Conservation (phyloP, 306 rosid species). For the Rubus parviflorus region DNA sequence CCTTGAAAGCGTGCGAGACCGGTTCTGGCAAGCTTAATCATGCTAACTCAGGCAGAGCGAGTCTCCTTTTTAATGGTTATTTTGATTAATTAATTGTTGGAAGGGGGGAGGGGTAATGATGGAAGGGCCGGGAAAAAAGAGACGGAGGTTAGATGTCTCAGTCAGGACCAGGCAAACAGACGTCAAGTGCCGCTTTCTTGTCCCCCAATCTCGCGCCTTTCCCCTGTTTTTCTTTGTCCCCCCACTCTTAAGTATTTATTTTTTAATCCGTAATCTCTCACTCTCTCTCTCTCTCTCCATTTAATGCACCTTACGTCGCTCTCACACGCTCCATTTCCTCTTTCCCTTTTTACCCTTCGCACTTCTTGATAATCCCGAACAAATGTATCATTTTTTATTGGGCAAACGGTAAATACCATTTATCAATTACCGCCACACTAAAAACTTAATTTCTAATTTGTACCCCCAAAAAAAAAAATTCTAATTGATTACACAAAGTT, state of each 20-base stretch:
- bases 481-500: no score
- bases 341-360: constrained; percentile 2
- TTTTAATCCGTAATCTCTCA: background rate
- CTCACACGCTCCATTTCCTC: background rate
- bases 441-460: no score
- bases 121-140: constrained; percentile 19
- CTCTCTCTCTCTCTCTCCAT: background rate
- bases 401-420: background rate
- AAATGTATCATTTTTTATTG: background rate
- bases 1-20: constrained; percentile 33
- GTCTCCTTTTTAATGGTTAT: background rate
- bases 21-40: constrained; percentile 23
- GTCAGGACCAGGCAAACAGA: constrained; percentile 61
- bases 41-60: background rate
- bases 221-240: constrained; percentile 48
- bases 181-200: constrained; percentile 68
- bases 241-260: background rate
- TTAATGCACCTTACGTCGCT: constrained; percentile 18
- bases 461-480: no score
- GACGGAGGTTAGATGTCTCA: constrained; percentile 35
- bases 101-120: constrained; percentile 36
- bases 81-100: background rate
- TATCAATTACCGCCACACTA: no score
- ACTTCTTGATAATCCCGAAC: constrained; percentile 1
- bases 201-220: constrained; percentile 43